Conservation (phyloP, 345 rosid genomes). For the Sapria himalayana region DNA sequence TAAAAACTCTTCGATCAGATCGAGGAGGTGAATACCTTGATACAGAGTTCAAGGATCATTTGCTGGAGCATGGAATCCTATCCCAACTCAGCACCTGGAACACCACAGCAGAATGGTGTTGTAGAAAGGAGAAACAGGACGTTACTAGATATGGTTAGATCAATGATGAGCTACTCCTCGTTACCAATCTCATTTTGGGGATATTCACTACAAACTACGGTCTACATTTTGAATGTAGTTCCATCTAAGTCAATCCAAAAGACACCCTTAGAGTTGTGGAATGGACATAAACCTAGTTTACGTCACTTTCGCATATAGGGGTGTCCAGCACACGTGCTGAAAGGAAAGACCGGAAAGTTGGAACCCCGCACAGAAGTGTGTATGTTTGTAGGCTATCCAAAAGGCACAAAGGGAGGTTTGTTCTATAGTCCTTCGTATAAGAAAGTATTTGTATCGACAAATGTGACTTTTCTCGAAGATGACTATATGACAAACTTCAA, state of each 20-base stretch:
- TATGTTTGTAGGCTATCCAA: background rate
- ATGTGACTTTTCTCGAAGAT: background rate
- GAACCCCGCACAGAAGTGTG: background rate
- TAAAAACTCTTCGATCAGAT: background rate
- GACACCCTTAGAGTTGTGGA: constrained; percentile 1
- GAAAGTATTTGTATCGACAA: background rate
- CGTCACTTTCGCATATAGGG: background rate
- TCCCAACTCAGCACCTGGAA: background rate
- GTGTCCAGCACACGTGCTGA: background rate
- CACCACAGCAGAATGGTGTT: constrained; percentile 1
- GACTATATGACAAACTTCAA: background rate
- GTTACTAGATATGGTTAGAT: background rate
- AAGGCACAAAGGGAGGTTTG: too few species aligned
- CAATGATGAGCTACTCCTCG: background rate
- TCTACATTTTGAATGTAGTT: background rate
- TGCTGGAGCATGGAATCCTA: background rate
- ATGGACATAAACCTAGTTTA: background rate
- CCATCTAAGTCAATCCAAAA: background rate
- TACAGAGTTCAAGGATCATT: background rate
- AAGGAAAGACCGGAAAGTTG: background rate
- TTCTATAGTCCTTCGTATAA: background rate
- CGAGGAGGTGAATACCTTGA: background rate
- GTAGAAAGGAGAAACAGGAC: background rate
- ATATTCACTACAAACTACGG: background rate
- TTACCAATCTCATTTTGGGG: background rate